Evolutionary conservation across 129 eudicot genomes (phyloP).

Genomic region (Pseudognaphalium luteoalbum): DNA sequence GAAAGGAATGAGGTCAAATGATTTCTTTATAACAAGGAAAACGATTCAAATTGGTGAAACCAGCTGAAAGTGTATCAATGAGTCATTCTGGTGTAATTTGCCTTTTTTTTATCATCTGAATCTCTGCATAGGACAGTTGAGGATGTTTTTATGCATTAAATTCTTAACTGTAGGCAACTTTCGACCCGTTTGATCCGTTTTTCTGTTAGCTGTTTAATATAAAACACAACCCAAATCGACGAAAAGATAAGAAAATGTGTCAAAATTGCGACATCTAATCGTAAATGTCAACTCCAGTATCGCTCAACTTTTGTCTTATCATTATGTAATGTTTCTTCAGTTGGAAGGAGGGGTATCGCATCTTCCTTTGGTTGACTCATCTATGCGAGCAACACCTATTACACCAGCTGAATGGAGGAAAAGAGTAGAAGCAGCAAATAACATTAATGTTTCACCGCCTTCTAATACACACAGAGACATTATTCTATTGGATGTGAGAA

Average conservation of each 20-base stretch:
- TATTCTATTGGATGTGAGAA: slow-evolving; percentile 91
- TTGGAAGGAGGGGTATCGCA: slow-evolving; percentile 90
- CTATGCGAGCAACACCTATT: slow-evolving; percentile 85
- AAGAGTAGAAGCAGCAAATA: slow-evolving; percentile 52
- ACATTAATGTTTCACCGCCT: slow-evolving; percentile 31
- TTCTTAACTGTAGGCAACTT: not conserved
- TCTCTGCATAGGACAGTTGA: not conserved
- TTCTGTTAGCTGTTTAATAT: not conserved
- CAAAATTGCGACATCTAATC: not conserved
- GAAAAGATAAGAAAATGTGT: not conserved
- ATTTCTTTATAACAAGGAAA: too few relatives aligned
- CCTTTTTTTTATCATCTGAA: not conserved
- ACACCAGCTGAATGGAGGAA: slow-evolving; percentile 81
- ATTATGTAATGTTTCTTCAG: slow-evolving; percentile 36
- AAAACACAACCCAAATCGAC: not conserved
- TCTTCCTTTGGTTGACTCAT: slow-evolving; percentile 80
- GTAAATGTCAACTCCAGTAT: not conserved
- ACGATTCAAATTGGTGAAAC: too few relatives aligned
- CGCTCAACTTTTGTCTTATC: not conserved
- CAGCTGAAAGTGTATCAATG: not conserved
- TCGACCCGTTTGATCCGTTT: not conserved
- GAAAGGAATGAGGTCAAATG: too few relatives aligned
- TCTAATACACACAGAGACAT: slow-evolving; percentile 30
- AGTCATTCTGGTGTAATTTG: not conserved
- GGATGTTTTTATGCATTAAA: not conserved